These are phyloP conservation scores for Lathyrus aphaca DNA, from an alignment of 306 rosid species.

Conservation along the genomic window DNA sequence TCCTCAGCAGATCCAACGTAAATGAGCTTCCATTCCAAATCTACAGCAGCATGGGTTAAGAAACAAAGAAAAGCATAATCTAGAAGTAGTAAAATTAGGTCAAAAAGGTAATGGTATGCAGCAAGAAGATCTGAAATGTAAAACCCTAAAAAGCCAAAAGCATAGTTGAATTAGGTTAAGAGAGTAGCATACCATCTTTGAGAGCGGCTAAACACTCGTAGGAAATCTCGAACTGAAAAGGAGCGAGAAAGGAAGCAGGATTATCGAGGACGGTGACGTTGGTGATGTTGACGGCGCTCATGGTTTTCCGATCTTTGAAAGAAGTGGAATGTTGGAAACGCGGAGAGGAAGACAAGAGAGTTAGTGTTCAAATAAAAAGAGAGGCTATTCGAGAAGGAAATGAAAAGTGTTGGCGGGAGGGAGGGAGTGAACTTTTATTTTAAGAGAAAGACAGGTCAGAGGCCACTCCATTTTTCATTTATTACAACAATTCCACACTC, in stretches of 20 bases:
- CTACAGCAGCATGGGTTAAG: slow-evolving; percentile 41
- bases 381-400: not conserved
- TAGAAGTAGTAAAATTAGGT: slow-evolving; percentile 13
- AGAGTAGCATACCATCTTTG: slow-evolving; percentile 53
- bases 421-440: not conserved
- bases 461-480: too few species aligned
- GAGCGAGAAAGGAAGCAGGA: slow-evolving; percentile 72
- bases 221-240: slow-evolving; percentile 90
- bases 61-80: not conserved
- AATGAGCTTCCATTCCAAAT: slow-evolving; percentile 93
- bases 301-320: slow-evolving; percentile 9
- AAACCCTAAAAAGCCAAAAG: not conserved
- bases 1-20: slow-evolving; percentile 96
- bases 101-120: not conserved
- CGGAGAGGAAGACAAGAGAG: too few species aligned
- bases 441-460: not conserved
- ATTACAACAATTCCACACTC: too few species aligned
- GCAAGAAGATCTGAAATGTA: slow-evolving; percentile 13
- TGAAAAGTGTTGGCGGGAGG: slow-evolving; percentile 1
- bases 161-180: too few species aligned
- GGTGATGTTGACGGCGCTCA: slow-evolving; percentile 91
- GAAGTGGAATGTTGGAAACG: too few species aligned
- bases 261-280: slow-evolving; percentile 86
- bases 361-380: not conserved
- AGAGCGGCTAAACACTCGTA: slow-evolving; percentile 80